These are phyloP conservation scores for Gymnopilus dilepis DNA, from an alignment of 768 basidiomycete species.

Conservation along the genomic window DNA sequence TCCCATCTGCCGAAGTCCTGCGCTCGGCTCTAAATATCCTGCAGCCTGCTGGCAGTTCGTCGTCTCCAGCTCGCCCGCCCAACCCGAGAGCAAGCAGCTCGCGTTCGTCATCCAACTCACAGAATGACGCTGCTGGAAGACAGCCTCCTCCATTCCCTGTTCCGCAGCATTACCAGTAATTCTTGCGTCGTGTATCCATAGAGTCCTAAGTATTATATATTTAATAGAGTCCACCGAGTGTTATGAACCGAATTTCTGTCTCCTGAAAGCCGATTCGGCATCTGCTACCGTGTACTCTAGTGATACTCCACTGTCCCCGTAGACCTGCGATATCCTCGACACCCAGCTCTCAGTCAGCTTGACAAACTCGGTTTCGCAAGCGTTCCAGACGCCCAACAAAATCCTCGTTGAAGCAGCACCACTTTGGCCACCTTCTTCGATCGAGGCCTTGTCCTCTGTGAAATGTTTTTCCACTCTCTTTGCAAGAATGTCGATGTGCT, in stretches of 20 bases:
- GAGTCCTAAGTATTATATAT: constrained; percentile 9
- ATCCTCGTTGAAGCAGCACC: constrained; percentile 66
- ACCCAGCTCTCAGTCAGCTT: constrained; percentile 73
- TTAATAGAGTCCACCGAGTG: constrained; percentile 3
- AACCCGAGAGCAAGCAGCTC: constrained; percentile 6
- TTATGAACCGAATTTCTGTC: constrained; percentile 46
- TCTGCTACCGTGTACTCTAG: constrained; percentile 80
- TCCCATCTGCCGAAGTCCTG: constrained; percentile 26
- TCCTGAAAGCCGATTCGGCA: constrained; percentile 79
- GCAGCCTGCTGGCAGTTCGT: constrained; percentile 12
- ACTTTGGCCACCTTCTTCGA: constrained; percentile 51
- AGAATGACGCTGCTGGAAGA: constrained; percentile 5
- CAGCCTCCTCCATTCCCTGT: constrained; percentile 44
- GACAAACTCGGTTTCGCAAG: constrained; percentile 85
- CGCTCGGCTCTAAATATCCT: constrained; percentile 27
- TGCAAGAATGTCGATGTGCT: constrained; percentile 83
- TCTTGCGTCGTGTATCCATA: constrained; percentile 6
- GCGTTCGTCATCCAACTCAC: constrained; percentile 5
- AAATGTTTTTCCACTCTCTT: constrained; percentile 98
- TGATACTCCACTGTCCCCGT: constrained; percentile 70
- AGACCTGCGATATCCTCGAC: constrained; percentile 77
- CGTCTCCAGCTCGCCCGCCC: background rate
- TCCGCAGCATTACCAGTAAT: constrained; percentile 36
- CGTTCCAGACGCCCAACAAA: constrained; percentile 87
- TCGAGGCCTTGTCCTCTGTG: constrained; percentile 72